phyloP scores from a whole-genome alignment of 495 filamentous ascomycete species.

The Penicillium paradoxum region DNA sequence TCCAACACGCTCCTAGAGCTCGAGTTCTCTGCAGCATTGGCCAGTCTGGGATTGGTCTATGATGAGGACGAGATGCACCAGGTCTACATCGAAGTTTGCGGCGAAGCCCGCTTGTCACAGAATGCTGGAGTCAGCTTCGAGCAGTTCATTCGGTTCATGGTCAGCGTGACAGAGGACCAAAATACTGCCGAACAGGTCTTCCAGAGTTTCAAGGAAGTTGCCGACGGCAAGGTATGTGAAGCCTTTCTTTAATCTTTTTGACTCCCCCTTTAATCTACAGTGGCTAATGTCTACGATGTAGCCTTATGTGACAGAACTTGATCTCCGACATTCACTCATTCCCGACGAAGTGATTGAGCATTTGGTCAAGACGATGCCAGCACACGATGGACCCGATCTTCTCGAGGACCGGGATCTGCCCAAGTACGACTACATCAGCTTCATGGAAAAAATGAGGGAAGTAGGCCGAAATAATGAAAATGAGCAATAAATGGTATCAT shows the following conservation, averaged over 20 bases:
- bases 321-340: conserved; percentile 87
- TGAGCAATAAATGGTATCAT: conserved; percentile 17
- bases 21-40: conserved; percentile 91
- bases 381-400: conserved; percentile 71
- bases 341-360: conserved; percentile 95
- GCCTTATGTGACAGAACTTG: conserved; percentile 96
- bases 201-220: conserved; percentile 93
- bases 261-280: background rate
- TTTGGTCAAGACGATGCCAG: conserved; percentile 78
- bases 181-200: conserved; percentile 97
- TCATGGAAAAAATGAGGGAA: conserved; percentile 75
- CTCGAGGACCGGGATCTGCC: conserved; percentile 68
- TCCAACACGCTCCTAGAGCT: conserved; percentile 88
- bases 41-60: conserved; percentile 88
- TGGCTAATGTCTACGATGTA: conserved; percentile 23
- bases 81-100: conserved; percentile 78
- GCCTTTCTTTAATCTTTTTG: background rate
- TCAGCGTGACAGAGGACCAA: conserved; percentile 96
- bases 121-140: conserved; percentile 80
- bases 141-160: conserved; percentile 99
- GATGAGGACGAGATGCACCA: conserved; percentile 95
- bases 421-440: conserved; percentile 88
- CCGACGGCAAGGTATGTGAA: conserved; percentile 77
- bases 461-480: conserved; percentile 30
- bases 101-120: conserved; percentile 28